These are phyloP conservation scores for Podospora didyma DNA, from an alignment of 495 filamentous ascomycete genomes.

Conservation along the genomic window DNA sequence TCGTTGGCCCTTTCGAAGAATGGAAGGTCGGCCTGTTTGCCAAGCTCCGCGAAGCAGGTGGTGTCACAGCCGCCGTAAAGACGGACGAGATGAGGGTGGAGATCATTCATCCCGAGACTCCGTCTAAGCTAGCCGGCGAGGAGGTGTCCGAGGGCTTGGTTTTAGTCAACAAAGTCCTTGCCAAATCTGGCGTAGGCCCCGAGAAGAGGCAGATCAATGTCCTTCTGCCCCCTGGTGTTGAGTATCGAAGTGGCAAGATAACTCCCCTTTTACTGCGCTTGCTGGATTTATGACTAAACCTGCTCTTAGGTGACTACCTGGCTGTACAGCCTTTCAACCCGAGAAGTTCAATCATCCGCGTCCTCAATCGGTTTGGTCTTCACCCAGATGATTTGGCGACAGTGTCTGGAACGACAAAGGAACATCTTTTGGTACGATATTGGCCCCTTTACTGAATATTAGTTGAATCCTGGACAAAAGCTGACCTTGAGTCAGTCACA, in stretches of 20 bases:
- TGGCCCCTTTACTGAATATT: background rate
- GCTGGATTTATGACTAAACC: background rate
- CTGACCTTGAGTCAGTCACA: conserved; percentile 36
- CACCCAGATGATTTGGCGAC: conserved; percentile 46
- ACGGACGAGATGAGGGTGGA: conserved; percentile 8
- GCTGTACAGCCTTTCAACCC: conserved; percentile 61
- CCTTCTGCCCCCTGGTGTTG: conserved; percentile 54
- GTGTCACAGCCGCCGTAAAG: conserved; percentile 9
- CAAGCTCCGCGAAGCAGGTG: conserved; percentile 6
- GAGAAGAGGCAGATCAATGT: conserved; percentile 58
- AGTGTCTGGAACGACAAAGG: conserved; percentile 22
- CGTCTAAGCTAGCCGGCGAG: conserved; percentile 19
- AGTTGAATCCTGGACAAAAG: background rate
- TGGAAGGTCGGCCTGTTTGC: conserved; percentile 38
- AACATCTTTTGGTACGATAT: conserved; percentile 18
- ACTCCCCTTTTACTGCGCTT: background rate
- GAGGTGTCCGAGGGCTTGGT: conserved; percentile 26
- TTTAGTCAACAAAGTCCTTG: conserved; percentile 48
- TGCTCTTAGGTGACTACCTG: conserved; percentile 50
- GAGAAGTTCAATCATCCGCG: conserved; percentile 44
- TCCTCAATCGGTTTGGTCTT: conserved; percentile 32
- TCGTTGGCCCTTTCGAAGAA: conserved; percentile 55
- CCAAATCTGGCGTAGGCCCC: conserved; percentile 48
- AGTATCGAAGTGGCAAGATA: conserved; percentile 50
- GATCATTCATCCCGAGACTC: conserved; percentile 8